Evolutionary conservation across 192 early-diverging fungal genomes (phyloP).

Genomic region (Dissophora ornata): DNA sequence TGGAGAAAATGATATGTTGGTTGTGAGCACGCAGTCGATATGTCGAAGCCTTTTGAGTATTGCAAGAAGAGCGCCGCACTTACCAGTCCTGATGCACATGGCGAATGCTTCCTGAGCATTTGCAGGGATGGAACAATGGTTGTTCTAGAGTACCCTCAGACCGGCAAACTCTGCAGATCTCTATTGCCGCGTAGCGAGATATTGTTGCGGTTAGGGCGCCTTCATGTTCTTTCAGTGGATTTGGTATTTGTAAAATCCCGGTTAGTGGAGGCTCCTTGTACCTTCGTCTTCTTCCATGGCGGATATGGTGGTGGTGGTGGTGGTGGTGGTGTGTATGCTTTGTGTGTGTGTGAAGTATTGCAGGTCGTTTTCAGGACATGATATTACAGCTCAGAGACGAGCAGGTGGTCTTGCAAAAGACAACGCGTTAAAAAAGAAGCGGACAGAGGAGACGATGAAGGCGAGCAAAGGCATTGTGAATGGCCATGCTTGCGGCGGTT

Average conservation of each 20-base stretch:
- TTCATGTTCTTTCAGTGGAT: too few relatives aligned
- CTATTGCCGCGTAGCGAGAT: slow-evolving; percentile 16
- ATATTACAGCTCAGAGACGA: neutral
- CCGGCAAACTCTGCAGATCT: slow-evolving; percentile 87
- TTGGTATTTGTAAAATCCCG: neutral
- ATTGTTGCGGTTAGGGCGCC: neutral
- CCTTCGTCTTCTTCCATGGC: slow-evolving; percentile 43
- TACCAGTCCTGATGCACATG: slow-evolving; percentile 94
- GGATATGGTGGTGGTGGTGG: neutral
- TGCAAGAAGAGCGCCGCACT: too few relatives aligned
- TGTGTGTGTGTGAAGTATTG: neutral
- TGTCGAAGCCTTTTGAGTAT: too few relatives aligned
- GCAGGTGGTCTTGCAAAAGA: too few relatives aligned
- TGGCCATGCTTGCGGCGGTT: too few relatives aligned
- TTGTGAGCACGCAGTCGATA: too few relatives aligned
- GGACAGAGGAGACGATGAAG: too few relatives aligned
- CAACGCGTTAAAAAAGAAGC: too few relatives aligned
- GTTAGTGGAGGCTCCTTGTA: neutral
- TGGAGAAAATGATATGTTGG: too few relatives aligned
- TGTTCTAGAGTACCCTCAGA: slow-evolving; percentile 80
- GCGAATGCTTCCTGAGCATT: slow-evolving; percentile 94
- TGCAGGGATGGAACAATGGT: slow-evolving; percentile 93
- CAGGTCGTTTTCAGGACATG: neutral
- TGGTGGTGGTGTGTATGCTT: neutral
- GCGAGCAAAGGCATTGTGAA: too few relatives aligned